These are phyloP conservation scores for Zea luxurians DNA, from an alignment of 176 grass and related monocot species.

Conservation along the genomic window DNA sequence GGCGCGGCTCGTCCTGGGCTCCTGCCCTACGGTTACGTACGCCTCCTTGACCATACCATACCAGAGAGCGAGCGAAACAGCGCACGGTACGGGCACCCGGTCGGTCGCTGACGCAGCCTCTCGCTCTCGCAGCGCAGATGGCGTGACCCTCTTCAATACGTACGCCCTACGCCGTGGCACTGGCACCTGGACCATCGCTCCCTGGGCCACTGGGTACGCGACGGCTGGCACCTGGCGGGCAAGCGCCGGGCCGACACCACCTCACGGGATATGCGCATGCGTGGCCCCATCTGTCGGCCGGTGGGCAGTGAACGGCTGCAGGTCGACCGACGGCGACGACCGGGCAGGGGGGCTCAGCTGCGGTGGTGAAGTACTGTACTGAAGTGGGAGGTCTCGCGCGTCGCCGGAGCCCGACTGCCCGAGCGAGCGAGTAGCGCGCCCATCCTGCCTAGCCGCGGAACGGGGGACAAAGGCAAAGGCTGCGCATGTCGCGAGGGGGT, in stretches of 20 bases:
- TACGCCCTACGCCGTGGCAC: background rate
- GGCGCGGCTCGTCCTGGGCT: background rate
- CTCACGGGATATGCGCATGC: background rate
- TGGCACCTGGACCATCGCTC: background rate
- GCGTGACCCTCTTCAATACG: constrained; percentile 18
- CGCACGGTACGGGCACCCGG: constrained; percentile 13
- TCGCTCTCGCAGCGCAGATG: background rate
- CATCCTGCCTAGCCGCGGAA: background rate
- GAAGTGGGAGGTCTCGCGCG: no score
- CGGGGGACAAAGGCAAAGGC: background rate
- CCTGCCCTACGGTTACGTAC: constrained; percentile 12
- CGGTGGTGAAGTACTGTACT: no score
- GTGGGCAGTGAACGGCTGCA: background rate
- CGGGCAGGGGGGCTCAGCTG: background rate
- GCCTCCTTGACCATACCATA: background rate
- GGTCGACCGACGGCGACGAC: background rate
- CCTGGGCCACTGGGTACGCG: no score
- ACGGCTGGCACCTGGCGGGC: background rate
- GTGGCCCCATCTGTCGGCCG: background rate
- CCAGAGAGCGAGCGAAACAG: background rate
- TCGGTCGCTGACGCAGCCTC: background rate
- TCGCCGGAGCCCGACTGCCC: no score
- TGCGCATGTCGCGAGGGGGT: background rate
- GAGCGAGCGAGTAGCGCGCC: no score
- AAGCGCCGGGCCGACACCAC: background rate